Evolutionary conservation across 768 basidiomycete genomes (phyloP), one percentile per base, ranked within the genome.

Genomic region (Boletus coccyginus): DNA sequence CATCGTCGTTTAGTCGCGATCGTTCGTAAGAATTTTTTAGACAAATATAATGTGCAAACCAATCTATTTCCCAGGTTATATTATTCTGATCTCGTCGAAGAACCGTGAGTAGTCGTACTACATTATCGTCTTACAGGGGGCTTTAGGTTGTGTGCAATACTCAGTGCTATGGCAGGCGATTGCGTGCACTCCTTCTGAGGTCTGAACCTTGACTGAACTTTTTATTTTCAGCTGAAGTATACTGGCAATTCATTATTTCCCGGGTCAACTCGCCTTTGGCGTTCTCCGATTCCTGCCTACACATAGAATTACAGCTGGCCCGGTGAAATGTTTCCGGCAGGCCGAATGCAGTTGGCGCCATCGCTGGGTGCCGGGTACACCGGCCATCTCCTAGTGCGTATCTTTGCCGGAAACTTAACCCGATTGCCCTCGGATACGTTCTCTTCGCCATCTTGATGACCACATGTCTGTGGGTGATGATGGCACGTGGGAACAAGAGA

Each of bases 251-350:
- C 83, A 1, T 68, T 85, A 11, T 71, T 86, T 36, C 66, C 86
- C 17, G 82, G 81, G 82, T 79, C 29, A 24, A 64, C 47, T 24
- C 29, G n/a, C 52, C 31, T 16, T 24, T 31, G 44, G 29, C 11
- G 21, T 33, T 56, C 40, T 36, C 33, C 33, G 27, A 27, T 27
- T 27, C 27, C 5, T 27, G 27, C 27, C 5, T 5, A 27, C 5
- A 27, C 5, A 27, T 27, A 27, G 27, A 27, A 35, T 35, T 13
- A 10, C 33, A 67, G 79, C 52, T 86, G 85, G 82, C 82, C 84
- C 1, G 76, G 80, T 17, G 85, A 87, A 86, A 86, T 58, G 83
- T 87, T n/a, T 83, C 83, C 13, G 81, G 80, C 12, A 86, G 61
- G 86, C 84, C 5, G 86, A 86, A 65, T 78, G 85, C 13, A 84